A percentile compares a stretch with the other conserved stretches of the same genome.
Evolutionary conservation across 139 green algal species (phyloP).

Genomic region (Coelastrella sp.): DNA sequence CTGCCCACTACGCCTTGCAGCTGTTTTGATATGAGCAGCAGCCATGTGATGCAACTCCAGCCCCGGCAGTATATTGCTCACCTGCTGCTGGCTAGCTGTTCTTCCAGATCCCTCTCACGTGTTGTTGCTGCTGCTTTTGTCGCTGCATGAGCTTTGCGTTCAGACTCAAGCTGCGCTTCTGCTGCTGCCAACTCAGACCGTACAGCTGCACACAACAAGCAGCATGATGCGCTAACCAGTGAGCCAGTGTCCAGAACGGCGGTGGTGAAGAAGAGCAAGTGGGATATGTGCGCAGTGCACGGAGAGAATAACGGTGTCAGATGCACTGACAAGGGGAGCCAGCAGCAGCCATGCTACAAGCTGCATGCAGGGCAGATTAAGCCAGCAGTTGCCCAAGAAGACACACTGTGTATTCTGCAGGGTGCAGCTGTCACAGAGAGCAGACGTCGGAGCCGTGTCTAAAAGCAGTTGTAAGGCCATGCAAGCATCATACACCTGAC

Average conservation of each 20-base stretch:
- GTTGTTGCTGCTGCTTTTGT: conserved; percentile 54
- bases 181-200: conserved; percentile 63
- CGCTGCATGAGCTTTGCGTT: conserved; percentile 60
- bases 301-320: too few relatives aligned
- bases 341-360: background rate
- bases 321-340: too few relatives aligned
- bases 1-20: too few relatives aligned
- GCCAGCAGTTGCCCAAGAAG: too few relatives aligned
- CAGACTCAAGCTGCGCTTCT: conserved; percentile 74
- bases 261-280: background rate
- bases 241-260: background rate
- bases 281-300: too few relatives aligned
- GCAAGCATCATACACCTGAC: background rate
- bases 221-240: background rate
- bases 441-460: too few relatives aligned
- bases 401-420: too few relatives aligned
- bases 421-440: too few relatives aligned
- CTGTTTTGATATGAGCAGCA: too few relatives aligned
- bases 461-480: too few relatives aligned
- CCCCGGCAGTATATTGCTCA: background rate
- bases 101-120: conserved; percentile 74
- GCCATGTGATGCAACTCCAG: background rate
- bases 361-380: background rate
- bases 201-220: conserved; percentile 53
- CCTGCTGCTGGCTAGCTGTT: conserved; percentile 59